Conservation (phyloP, 1,284 basidiomycete genomes). For the Fistulina hepatica region DNA sequence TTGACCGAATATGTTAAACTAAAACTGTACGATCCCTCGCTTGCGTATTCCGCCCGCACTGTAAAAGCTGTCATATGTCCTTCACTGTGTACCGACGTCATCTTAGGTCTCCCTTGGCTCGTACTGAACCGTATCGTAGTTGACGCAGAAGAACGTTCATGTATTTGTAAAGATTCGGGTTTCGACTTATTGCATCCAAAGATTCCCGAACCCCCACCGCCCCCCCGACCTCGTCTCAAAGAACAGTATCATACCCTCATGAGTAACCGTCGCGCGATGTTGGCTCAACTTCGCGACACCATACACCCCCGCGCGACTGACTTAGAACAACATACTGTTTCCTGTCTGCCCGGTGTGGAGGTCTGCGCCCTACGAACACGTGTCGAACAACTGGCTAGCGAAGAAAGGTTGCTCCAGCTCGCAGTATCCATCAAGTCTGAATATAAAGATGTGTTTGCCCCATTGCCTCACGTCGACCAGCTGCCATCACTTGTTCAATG, state of each 20-base stretch:
- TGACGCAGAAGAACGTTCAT: slow-evolving; percentile 2
- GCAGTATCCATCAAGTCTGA: slow-evolving; percentile 5
- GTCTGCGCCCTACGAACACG: slow-evolving; percentile 4
- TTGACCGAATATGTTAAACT: slow-evolving; percentile 1
- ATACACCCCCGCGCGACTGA: slow-evolving; percentile 1
- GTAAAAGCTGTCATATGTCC: slow-evolving; percentile 1
- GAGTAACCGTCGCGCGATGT: background rate
- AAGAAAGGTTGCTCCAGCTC: slow-evolving; percentile 5
- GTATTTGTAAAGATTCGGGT: background rate
- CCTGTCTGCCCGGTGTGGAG: slow-evolving; percentile 2
- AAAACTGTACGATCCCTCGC: slow-evolving; percentile 6
- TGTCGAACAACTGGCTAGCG: slow-evolving; percentile 7
- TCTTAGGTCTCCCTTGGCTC: slow-evolving; percentile 9
- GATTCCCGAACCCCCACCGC: background rate
- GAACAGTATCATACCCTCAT: background rate
- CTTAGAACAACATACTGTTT: slow-evolving; percentile 3
- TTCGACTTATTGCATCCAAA: slow-evolving; percentile 4
- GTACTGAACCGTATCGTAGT: slow-evolving; percentile 6
- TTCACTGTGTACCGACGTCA: background rate
- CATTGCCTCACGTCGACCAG: slow-evolving; percentile 9
- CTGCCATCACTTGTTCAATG: slow-evolving; percentile 11
- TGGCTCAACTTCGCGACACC: slow-evolving; percentile 2
- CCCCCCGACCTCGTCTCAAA: slow-evolving; percentile 4
- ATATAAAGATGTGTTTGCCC: slow-evolving; percentile 11
- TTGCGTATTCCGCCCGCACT: no score